A percentile compares a stretch with the other conserved stretches of the same genome.
These are phyloP conservation scores for Rhodamnia rubescens DNA, from an alignment of 345 rosid genomes.

Conservation along the genomic window DNA sequence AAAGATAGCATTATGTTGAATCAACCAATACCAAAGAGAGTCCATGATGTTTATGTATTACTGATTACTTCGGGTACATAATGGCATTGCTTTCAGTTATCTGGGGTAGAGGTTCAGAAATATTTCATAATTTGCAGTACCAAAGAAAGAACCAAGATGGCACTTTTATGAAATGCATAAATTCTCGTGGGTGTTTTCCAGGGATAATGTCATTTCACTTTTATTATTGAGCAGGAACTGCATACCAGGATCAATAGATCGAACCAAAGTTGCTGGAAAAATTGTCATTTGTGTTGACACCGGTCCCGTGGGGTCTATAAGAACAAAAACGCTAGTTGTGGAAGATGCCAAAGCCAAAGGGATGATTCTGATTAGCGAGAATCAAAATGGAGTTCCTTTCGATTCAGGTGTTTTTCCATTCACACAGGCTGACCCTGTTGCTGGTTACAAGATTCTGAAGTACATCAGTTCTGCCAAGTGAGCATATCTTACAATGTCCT, in stretches of 20 bases:
- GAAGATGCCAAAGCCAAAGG: conserved; percentile 62
- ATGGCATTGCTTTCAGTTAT: not conserved
- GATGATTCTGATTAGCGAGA: conserved; percentile 37
- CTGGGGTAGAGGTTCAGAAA: not conserved
- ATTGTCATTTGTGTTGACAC: conserved; percentile 44
- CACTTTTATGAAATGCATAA: not conserved
- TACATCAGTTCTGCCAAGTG: conserved; percentile 55
- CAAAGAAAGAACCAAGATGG: not conserved
- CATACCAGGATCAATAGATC: conserved; percentile 59
- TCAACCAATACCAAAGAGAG: not conserved
- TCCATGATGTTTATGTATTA: not conserved
- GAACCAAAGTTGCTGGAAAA: conserved; percentile 43
- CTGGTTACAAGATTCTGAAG: conserved; percentile 35
- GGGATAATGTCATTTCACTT: not conserved
- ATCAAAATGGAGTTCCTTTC: conserved; percentile 28
- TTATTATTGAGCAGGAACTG: conserved; percentile 34
- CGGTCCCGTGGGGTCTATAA: conserved; percentile 16
- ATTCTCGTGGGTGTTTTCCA: not conserved
- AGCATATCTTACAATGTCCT: conserved; percentile 1
- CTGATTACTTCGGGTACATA: not conserved
- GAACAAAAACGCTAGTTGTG: conserved; percentile 38
- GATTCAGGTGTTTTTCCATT: conserved; percentile 58
- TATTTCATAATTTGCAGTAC: not conserved
- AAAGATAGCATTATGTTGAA: not conserved
- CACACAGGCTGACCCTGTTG: conserved; percentile 31